Evolutionary conservation across 1,284 basidiomycete species (phyloP).

Genomic region (Chondrostereum purpureum): DNA sequence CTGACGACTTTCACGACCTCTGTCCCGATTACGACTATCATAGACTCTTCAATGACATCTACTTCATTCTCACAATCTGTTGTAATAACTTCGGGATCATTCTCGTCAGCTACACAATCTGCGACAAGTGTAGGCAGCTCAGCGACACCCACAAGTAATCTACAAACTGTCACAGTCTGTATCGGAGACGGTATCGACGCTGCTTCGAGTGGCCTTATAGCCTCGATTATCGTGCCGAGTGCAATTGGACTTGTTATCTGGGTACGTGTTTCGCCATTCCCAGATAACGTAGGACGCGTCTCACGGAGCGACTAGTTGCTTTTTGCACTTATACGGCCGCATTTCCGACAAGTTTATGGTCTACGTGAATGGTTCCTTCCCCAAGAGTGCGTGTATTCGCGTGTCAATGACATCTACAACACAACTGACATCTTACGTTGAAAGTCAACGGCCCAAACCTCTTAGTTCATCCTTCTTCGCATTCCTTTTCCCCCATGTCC

Average conservation of each 20-base stretch:
- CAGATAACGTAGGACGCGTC: constrained; percentile 1
- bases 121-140: constrained; percentile 12
- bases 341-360: constrained; percentile 62
- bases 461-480: constrained; percentile 53
- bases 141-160: constrained; percentile 20
- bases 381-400: constrained; percentile 45
- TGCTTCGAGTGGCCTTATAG: constrained; percentile 55
- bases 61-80: constrained; percentile 35
- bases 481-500: constrained; percentile 64
- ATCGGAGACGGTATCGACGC: constrained; percentile 60
- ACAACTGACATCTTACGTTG: no score
- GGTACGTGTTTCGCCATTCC: constrained; percentile 37
- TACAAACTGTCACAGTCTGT: constrained; percentile 35
- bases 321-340: constrained; percentile 62
- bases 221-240: constrained; percentile 49
- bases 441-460: constrained; percentile 57
- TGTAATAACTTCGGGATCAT: constrained; percentile 22
- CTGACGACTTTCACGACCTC: constrained; percentile 29
- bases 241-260: constrained; percentile 56
- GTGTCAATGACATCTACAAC: background rate
- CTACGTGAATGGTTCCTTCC: constrained; percentile 70
- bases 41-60: constrained; percentile 36
- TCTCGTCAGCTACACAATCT: constrained; percentile 15
- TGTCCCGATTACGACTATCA: constrained; percentile 28
- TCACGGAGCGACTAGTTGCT: constrained; percentile 35